Base-by-base conservation (phyloP, 2,329 filamentous ascomycete genomes). In the Thielaviopsis ethacetica region DNA sequence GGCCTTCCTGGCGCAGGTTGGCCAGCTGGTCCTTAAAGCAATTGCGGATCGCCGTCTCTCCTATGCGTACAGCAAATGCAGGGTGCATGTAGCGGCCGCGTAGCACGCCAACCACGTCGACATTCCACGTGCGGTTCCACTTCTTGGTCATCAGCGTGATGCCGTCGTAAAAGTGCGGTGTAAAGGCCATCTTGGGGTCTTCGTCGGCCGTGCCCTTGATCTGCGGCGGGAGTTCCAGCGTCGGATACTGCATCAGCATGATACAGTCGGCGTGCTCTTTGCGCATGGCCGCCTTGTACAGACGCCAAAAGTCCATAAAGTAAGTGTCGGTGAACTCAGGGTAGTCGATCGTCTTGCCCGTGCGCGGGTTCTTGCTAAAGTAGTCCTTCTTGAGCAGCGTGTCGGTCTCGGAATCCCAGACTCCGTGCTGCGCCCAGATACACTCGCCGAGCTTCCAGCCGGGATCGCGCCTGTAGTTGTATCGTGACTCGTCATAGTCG, bases 111-210 rank as follows among this genome's bases (percentile, higher is more conserved):
- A 98, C 83, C 4, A 98, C 88, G 68, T 98, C 93, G 7, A 98
- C 86, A 65, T 98, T 98, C 86, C 93, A 98, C 17, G 86, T 83
- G 47, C 91, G 86, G 68, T 97, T 98, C 93, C 93, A 98, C 70
- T 95, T 95, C 72, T 98, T 98, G 13, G 89, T 97, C 79, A 98
- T 87, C 3, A 98, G 76, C 0, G 93, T 98, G 59, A 98, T 86
- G 12, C 93, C 93, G 65, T 98, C 93, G 70, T 98, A 98, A 68
- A 88, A 98, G 71, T 98, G 93, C 1, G 91, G 89, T 10, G 93
- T 85, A 69, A 96, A 97, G 2, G 91, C 86, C 80, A 97, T 85
- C 62, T 85, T 88, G 3, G 83, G 83, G 65, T 98, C 91, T 65
- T 97, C 91, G 67, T 97, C 91, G 27, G 78, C 74, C 0, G 91